A percentile compares a stretch with the other conserved stretches of the same genome.
These are phyloP conservation scores for Fragilaria radians DNA, from an alignment of 108 stramenopile genomes.

Conservation along the genomic window DNA sequence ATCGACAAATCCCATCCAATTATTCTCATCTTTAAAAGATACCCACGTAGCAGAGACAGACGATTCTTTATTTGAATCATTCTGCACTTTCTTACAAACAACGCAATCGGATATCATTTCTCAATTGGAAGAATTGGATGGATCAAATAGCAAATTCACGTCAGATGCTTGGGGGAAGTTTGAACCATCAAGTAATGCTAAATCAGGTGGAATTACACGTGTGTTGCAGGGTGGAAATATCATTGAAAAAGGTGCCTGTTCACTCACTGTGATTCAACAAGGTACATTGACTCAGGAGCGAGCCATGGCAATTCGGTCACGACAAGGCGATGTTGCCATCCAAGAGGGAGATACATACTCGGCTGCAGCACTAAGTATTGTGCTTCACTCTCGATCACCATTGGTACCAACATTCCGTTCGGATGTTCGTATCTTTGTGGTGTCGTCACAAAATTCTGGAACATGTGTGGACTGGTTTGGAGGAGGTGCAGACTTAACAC, in stretches of 20 bases:
- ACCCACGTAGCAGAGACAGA: no score
- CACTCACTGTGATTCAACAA: slow-evolving; percentile 67
- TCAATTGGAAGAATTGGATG: slow-evolving; percentile 58
- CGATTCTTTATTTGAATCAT: slow-evolving; percentile 70
- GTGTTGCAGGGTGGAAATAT: slow-evolving; percentile 83
- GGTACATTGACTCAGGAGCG: slow-evolving; percentile 62
- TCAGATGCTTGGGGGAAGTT: slow-evolving; percentile 73
- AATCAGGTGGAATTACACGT: slow-evolving; percentile 74
- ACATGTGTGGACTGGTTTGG: slow-evolving; percentile 55
- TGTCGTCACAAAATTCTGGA: slow-evolving; percentile 13
- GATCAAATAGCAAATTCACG: slow-evolving; percentile 33
- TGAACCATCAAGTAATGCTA: slow-evolving; percentile 3
- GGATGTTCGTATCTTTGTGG: slow-evolving; percentile 84
- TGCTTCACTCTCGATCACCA: slow-evolving; percentile 71
- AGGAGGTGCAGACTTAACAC: slow-evolving; percentile 87
- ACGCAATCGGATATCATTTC: slow-evolving; percentile 60
- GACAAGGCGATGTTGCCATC: slow-evolving; percentile 38
- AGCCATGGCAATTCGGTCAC: slow-evolving; percentile 67
- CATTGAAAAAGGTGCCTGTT: slow-evolving; percentile 92
- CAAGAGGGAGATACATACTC: slow-evolving; percentile 72
- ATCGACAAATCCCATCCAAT: no score
- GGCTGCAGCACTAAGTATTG: slow-evolving; percentile 89
- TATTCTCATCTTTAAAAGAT: no score
- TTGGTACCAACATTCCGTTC: slow-evolving; percentile 84
- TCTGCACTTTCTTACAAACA: slow-evolving; percentile 43